phyloP scores from a whole-genome alignment of 495 filamentous ascomycete genomes.

The Daldinia decipiens region DNA sequence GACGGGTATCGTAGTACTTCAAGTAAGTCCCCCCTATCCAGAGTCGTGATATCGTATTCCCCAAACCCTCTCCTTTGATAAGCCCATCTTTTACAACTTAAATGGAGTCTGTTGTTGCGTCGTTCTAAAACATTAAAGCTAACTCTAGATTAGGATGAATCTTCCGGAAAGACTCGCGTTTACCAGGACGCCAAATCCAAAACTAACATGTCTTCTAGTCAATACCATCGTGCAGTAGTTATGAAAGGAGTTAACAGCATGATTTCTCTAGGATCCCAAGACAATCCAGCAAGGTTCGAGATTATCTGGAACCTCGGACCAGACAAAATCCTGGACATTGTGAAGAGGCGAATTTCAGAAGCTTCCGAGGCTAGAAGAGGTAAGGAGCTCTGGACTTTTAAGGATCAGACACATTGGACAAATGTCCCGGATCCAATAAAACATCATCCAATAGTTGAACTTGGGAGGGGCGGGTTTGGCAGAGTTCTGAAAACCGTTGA shows the following conservation, averaged over 20 bases:
- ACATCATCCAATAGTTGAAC: not conserved
- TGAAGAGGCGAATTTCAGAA: not conserved
- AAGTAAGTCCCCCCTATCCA: conserved; percentile 12
- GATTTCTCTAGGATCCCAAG: not conserved
- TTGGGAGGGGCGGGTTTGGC: conserved; percentile 20
- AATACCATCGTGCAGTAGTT: not conserved
- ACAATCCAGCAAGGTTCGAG: not conserved
- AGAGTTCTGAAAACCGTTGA: conserved; percentile 24
- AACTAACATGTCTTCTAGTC: not conserved
- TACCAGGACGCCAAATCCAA: not conserved
- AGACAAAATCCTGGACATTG: not conserved
- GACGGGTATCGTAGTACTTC: conserved; percentile 22
- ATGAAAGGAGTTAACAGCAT: not conserved
- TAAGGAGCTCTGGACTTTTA: not conserved
- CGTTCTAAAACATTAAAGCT: not conserved
- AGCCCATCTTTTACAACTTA: too few relatives aligned
- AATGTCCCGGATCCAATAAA: not conserved
- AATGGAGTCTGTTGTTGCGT: not conserved
- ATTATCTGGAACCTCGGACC: not conserved
- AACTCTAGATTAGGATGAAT: conserved; percentile 6
- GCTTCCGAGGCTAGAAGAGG: not conserved
- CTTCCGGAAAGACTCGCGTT: not conserved
- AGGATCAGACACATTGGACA: not conserved
- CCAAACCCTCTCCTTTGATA: too few relatives aligned
- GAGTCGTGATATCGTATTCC: not conserved